These are phyloP conservation scores for Beauveria asiatica DNA, from an alignment of 2,329 filamentous ascomycete genomes.

Conservation along the genomic window DNA sequence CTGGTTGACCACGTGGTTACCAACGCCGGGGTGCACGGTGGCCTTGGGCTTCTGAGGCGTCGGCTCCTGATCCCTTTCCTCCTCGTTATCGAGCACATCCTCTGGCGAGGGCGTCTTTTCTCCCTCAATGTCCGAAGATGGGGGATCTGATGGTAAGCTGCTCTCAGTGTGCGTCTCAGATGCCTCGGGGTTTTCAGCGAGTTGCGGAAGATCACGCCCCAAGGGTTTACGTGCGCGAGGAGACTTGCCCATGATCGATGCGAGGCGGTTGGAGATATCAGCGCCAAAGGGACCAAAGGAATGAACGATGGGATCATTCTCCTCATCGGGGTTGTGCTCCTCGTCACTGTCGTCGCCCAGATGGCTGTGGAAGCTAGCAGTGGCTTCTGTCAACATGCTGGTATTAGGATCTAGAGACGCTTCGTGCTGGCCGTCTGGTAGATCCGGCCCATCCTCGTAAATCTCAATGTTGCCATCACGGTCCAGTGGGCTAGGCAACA, in stretches of 20 bases:
- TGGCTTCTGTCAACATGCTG: constrained; percentile 43
- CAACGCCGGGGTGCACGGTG: constrained; percentile 39
- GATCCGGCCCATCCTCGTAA: constrained; percentile 58
- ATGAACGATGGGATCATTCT: constrained; percentile 88
- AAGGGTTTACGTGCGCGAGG: constrained; percentile 37
- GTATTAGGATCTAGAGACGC: constrained; percentile 22
- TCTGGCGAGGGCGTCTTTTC: constrained; percentile 4
- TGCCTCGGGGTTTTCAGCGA: constrained; percentile 8
- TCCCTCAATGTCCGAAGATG: constrained; percentile 5
- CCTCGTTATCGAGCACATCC: neutral
- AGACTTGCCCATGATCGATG: constrained; percentile 64
- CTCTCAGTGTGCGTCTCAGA: constrained; percentile 10
- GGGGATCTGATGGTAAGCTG: constrained; percentile 8
- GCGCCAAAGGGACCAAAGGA: constrained; percentile 88
- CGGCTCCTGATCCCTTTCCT: neutral
- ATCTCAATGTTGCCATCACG: constrained; percentile 49
- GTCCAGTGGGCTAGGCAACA: constrained; percentile 30
- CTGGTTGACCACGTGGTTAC: constrained; percentile 90
- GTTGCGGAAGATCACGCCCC: neutral
- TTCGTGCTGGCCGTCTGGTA: constrained; percentile 24
- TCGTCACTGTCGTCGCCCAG: constrained; percentile 49
- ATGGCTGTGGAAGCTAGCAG: constrained; percentile 50
- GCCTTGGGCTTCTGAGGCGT: constrained; percentile 17
- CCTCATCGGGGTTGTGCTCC: constrained; percentile 74
- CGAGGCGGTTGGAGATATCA: constrained; percentile 73